Base-by-base conservation (phyloP, 169 alveolate genomes). In the Plasmodium ovale region DNA sequence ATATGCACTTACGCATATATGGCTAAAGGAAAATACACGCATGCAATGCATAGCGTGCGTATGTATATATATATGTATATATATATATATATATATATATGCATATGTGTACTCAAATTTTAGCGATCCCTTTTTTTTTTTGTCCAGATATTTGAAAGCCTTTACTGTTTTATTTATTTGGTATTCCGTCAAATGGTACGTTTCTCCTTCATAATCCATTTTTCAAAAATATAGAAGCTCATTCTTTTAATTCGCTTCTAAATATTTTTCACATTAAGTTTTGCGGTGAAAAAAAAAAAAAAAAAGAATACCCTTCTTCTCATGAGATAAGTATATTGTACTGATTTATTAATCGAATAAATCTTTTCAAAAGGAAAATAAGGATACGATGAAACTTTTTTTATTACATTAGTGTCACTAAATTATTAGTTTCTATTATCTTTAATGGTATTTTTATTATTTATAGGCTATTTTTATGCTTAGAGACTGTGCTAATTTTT, bases 131-230 rank as follows among this genome's bases (percentile, higher is more conserved):
- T 19, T 82, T 53, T 82, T 82, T 67, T 82, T 82, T 82, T 82
- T 82, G 51, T 82, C 90, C 58, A 82, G 67, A 67, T 82, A 82
- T n/a, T 59, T 65, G 60, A 82, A 82, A 25, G 85, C 90, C 19
- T 82, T 82, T 31, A 82, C 44, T 3, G 85, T 67, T 82, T 82
- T 82, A 10, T 82, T 82, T 35, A 82, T 67, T 82, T 82, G 90
- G 49, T 82, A 82, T 54, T 82, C 90, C 25, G 90, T 82, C 53
- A 82, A 82, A 49, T 82, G 90, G 58, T 67, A 82, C 3, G 54
- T 68, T 68, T 82, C 90, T 4, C 90, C 90, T 58, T 65, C 90
- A 82, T 67, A 82, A 51, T 82, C 90, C 90, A 82, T 82, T 54
- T 53, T 60, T 44, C 54, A 21, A 47, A 72, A 14, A 54, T 16